Conservation (phyloP, 306 rosid genomes). For the Vigna nakashimae region DNA sequence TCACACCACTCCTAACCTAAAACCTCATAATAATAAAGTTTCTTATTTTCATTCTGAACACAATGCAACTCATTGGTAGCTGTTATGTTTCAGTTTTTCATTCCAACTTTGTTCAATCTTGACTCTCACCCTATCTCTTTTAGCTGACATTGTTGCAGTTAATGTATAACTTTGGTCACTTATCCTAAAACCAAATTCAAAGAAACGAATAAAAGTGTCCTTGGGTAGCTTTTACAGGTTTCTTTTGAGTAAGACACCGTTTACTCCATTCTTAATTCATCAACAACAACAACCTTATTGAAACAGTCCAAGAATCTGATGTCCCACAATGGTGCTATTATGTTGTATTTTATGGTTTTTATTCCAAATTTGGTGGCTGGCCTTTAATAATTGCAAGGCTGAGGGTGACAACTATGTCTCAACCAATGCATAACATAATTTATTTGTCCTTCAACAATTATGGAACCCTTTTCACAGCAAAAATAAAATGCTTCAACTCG, state of each 20-base stretch:
- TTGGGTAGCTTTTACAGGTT: constrained; percentile 23
- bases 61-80: background rate
- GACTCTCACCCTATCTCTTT: constrained; percentile 35
- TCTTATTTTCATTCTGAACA: too few relatives aligned
- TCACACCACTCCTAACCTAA: too few relatives aligned
- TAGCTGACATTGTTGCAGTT: constrained; percentile 48
- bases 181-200: constrained; percentile 49
- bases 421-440: constrained; percentile 40
- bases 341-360: constrained; percentile 35
- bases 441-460: constrained; percentile 28
- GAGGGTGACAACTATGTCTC: constrained; percentile 46
- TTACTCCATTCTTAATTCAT: background rate
- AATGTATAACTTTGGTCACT: constrained; percentile 41
- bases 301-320: constrained; percentile 1
- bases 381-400: constrained; percentile 37
- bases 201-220: constrained; percentile 50
- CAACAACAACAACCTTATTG: constrained; percentile 30
- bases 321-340: constrained; percentile 23
- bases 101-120: constrained; percentile 46
- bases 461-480: constrained; percentile 27
- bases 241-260: constrained; percentile 28
- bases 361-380: constrained; percentile 44
- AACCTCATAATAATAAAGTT: too few relatives aligned
- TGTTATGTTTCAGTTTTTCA: constrained; percentile 29
- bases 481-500: background rate